phyloP scores from a whole-genome alignment of 2,329 filamentous ascomycete species.

The Pseudocercospora fijiensis region DNA sequence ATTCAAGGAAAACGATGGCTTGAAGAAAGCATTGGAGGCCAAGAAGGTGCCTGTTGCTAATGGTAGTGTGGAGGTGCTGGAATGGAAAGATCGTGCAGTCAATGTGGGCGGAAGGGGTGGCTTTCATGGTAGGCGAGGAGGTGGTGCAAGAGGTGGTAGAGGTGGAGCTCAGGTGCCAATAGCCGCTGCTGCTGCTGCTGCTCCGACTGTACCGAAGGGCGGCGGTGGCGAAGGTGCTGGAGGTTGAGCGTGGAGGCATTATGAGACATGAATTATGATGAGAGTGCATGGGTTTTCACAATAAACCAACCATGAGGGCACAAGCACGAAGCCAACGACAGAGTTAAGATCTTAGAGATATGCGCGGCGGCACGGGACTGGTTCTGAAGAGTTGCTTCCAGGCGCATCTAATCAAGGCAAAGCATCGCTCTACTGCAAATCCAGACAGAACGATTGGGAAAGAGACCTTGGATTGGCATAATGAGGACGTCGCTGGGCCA shows the following conservation, averaged over 20 bases:
- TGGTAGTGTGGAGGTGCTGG: slow-evolving; percentile 81
- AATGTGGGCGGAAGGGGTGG: slow-evolving; percentile 21
- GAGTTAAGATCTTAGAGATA: neutral
- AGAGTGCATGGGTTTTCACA: neutral
- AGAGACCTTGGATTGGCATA: too few relatives aligned
- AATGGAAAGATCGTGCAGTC: slow-evolving; percentile 62
- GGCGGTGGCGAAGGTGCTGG: neutral
- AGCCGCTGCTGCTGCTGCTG: slow-evolving; percentile 11
- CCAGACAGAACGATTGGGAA: neutral
- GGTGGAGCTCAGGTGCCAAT: slow-evolving; percentile 16
- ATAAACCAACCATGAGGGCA: too few relatives aligned
- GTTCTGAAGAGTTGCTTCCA: neutral
- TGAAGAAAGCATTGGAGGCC: slow-evolving; percentile 76
- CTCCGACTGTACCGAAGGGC: slow-evolving; percentile 10
- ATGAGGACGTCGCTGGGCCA: neutral
- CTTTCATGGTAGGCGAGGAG: slow-evolving; percentile 22
- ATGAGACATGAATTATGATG: neutral
- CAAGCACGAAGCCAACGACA: neutral
- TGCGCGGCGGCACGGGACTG: neutral
- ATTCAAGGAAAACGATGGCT: slow-evolving; percentile 69
- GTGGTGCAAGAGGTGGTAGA: slow-evolving; percentile 20
- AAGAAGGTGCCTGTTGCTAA: slow-evolving; percentile 81
- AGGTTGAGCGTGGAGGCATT: neutral
- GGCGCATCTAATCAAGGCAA: neutral
- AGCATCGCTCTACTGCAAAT: neutral